Base-by-base conservation (phyloP, 208 protist genomes). In the Trypanosoma scelopori region DNA sequence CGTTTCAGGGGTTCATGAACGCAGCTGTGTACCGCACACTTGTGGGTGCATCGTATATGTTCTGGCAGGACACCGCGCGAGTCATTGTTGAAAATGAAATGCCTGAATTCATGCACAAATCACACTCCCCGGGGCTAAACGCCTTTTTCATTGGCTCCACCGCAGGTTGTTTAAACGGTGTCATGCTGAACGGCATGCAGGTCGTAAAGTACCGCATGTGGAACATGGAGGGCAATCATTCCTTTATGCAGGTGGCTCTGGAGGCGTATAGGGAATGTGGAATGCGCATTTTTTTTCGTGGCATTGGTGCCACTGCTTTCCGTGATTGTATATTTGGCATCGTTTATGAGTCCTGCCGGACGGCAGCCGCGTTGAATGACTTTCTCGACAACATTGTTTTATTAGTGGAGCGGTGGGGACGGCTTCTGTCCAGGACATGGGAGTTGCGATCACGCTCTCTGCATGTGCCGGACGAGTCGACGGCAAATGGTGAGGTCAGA, bases 201-300 rank as follows among this genome's bases (percentile, higher is more conserved):
- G 81, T 82, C 18, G 86, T 96, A 20, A 96, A 96, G 72, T 96
- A 93, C 48, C 82, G 86, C 35, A 96, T 94, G 91, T 96, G 91
- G 88, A 93, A 83, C 73, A 76, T 56, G 1, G 74, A 90, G 32
- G 72, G 63, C 23, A 74, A 78, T 39, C 58, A 81, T 35, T 85
- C 74, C 2, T 96, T 96, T 72, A 49, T 76, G n/a, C 45, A 61
- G 13, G 90, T 85, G 7, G 72, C 86, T 9, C 4, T 43, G 5
- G 63, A 85, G 50, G 87, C 90, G 80, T 93, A 87, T 51, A 55
- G 55, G 18, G 85, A 94, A 52, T 86, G 74, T 13, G 91, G 91
- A 12, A 5, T 78, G 0, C 65, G 65, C n/a, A 89, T 96, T 35
- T 96, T 96, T 67, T 93, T 94, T 48, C 82, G 91, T 25, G 91